Evolutionary conservation across 2,329 filamentous ascomycete genomes (phyloP), one percentile per base, ranked within the genome.

Genomic region (Pseudogymnoascus sp.): DNA sequence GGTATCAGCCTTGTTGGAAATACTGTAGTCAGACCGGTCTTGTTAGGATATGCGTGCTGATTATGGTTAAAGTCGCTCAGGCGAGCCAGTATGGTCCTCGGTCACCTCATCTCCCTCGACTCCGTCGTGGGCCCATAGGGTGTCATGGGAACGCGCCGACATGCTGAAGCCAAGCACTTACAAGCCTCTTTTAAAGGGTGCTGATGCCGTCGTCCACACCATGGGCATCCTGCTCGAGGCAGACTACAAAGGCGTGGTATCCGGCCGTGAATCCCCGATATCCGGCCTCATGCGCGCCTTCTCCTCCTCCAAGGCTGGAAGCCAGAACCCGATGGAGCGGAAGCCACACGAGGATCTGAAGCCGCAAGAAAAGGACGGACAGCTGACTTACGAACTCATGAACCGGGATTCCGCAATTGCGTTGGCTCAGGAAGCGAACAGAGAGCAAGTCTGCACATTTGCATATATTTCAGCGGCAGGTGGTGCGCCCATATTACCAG

Each of bases 141-240:
- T 99, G 4, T 83, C 86, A 66, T 97, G 95, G 95, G 88, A 91
- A 69, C 88, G 88, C 68, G 93, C 88, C 71, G 91, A 97, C 77
- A 88, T 97, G 68, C 84, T 99, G 66, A 85, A 88, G 65, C 93
- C 95, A 0, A 79, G 84, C 0, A 89, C 89, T 16, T 99, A 97
- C 78, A 84, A 84, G 7, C 79, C 88, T 0, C 84, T 93, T 59
- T 84, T 99, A 66, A 83, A 85, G 68, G 85, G 84, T 63, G 90
- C 92, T 65, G 86, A 91, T 74, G 93, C 87, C 63, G 93, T 97
- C 25, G 88, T 99, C 56, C 95, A 99, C 80, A 91, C 84, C 72
- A 93, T 97, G 88, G 95, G 95, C 8, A 97, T 99, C 70, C 82
- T 99, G 16, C 84, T 99, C 8, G 95, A 99, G 79, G 92, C 93